These are phyloP conservation scores for Mycena haematopus DNA, from an alignment of 768 basidiomycete species.

Conservation along the genomic window DNA sequence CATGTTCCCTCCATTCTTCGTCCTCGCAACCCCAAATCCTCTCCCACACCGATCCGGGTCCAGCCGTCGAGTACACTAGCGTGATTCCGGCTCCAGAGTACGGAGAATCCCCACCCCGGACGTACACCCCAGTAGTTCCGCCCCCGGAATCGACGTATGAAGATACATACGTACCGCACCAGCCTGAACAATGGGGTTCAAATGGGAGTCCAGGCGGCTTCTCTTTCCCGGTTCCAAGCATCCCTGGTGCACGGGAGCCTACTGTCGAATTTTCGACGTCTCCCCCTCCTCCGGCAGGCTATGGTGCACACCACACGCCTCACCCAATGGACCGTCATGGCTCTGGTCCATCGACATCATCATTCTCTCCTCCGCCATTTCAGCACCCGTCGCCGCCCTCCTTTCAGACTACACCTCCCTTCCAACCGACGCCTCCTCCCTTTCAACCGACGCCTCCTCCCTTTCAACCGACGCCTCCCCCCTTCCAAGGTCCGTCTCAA, in stretches of 20 bases:
- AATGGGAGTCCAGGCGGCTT: constrained; percentile 28
- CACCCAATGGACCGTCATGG: no score
- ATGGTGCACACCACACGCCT: neutral
- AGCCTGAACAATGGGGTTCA: constrained; percentile 13
- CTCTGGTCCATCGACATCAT: constrained; percentile 17
- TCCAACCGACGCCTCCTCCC: constrained; percentile 22
- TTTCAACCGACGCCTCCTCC: constrained; percentile 28
- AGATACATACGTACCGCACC: constrained; percentile 16
- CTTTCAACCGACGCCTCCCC: constrained; percentile 19
- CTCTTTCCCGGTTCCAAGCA: constrained; percentile 41
- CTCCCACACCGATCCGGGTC: constrained; percentile 30
- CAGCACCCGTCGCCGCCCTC: constrained; percentile 21
- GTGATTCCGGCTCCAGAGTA: constrained; percentile 20
- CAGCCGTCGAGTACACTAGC: constrained; percentile 27
- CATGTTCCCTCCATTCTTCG: constrained; percentile 51
- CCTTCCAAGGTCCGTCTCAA: constrained; percentile 18
- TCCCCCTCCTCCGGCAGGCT: constrained; percentile 23
- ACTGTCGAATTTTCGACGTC: constrained; percentile 12
- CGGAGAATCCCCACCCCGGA: constrained; percentile 11
- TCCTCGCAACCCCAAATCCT: constrained; percentile 41
- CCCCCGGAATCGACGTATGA: constrained; percentile 13
- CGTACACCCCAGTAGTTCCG: constrained; percentile 24
- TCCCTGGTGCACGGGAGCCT: constrained; percentile 22
- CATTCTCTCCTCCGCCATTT: constrained; percentile 16
- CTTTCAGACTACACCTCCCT: no score